Base-by-base conservation (phyloP, 1,284 basidiomycete genomes). In the Malassezia sp. region DNA sequence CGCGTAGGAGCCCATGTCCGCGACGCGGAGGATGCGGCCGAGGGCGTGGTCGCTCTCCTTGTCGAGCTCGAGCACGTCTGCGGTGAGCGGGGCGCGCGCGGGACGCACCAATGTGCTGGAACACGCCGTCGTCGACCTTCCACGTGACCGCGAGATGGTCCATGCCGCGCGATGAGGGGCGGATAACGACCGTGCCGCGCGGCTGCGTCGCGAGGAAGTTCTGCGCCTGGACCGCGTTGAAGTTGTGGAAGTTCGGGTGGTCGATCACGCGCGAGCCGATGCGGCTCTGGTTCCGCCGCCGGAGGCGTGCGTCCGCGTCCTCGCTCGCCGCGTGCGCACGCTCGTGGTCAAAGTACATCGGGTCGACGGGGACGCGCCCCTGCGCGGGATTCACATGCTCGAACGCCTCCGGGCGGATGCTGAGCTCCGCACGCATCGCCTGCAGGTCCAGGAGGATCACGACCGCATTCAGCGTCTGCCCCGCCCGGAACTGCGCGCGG, bases 61-160 rank as follows among this genome's bases (percentile, higher is more conserved):
- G 70, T 78, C 74, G 35, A 78, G 68, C 66, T 99, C 93, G 22
- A 82, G 81, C 6, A 97, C 89, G 70, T 97, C n/a, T n/a, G n/a
- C n/a, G n/a, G n/a, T n/a, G n/a, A n/a, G n/a, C n/a, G n/a, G n/a
- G n/a, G n/a, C n/a, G n/a, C n/a, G n/a, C n/a, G n/a, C n/a, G n/a
- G n/a, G n/a, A n/a, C n/a, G n/a, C n/a, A n/a, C n/a, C 89, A 53
- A 99, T 85, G 69, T 99, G 95, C 71, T 97, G 93, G 73, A 85
- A 97, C 17, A 99, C 76, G 53, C 83, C 85, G 51, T 95, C 85
- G 59, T 93, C 91, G 9, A 99, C 90, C 73, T 97, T 97, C 93
- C 93, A 99, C 0, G 93, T 99, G 11, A 97, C 85, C 27, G 93
- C 93, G 28, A 99, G 76, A 72, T 97, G 93, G 65, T 95, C 81